phyloP scores from a whole-genome alignment of 2,329 filamentous ascomycete genomes.

The Cercospora canescens region DNA sequence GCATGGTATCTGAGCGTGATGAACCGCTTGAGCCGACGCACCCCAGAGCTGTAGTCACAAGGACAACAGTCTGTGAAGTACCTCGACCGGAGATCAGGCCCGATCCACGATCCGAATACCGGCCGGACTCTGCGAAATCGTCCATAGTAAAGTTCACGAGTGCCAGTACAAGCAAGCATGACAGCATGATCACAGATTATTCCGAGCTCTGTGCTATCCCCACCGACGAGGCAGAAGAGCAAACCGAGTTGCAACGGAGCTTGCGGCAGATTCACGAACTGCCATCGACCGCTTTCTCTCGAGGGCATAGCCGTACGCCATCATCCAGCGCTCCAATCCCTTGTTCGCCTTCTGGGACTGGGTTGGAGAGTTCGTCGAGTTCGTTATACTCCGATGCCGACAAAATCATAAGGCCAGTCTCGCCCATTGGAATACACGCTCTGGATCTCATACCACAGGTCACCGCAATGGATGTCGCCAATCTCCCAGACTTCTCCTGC shows the following conservation, averaged over 20 bases:
- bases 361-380: background rate
- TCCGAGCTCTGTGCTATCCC: slow-evolving; percentile 6
- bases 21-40: slow-evolving; percentile 3
- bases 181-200: slow-evolving; percentile 9
- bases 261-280: slow-evolving; percentile 4
- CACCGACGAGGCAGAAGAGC: background rate
- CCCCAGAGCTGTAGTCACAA: background rate
- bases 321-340: slow-evolving; percentile 7
- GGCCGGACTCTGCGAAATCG: slow-evolving; percentile 5
- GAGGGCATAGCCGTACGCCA: background rate
- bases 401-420: background rate
- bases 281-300: background rate
- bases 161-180: slow-evolving; percentile 1
- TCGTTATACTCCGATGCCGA: background rate
- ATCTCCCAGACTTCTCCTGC: slow-evolving; percentile 2
- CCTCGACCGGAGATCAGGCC: background rate
- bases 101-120: background rate
- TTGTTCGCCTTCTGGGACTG: background rate
- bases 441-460: background rate
- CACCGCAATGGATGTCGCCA: slow-evolving; percentile 4
- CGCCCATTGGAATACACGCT: background rate
- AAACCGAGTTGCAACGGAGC: background rate
- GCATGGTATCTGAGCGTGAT: slow-evolving; percentile 9
- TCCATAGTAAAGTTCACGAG: background rate
- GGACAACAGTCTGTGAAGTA: background rate